These are phyloP conservation scores for Inga laurina DNA, from an alignment of 306 rosid genomes.

Conservation along the genomic window DNA sequence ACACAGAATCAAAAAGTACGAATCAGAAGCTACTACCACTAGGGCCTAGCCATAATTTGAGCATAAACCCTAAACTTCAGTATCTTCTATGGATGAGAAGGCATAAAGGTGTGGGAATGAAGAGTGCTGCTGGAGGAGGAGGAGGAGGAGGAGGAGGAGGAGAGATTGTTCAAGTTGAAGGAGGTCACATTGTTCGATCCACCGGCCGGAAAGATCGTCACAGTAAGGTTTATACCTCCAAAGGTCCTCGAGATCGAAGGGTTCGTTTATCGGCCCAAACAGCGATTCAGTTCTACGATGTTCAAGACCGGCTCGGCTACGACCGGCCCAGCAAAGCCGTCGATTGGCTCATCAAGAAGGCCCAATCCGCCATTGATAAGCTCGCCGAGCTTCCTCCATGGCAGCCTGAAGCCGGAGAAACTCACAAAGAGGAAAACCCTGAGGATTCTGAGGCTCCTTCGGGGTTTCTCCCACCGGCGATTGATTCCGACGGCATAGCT, in stretches of 20 bases:
- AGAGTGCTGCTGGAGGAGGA: constrained; percentile 36
- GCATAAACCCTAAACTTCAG: not conserved
- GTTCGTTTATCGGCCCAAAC: constrained; percentile 81
- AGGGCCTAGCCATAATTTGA: not conserved
- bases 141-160: constrained; percentile 34
- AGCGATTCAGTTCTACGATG: constrained; percentile 85
- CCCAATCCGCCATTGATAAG: constrained; percentile 68
- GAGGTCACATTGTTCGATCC: constrained; percentile 83
- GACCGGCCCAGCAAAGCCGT: constrained; percentile 88
- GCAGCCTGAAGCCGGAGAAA: constrained; percentile 35
- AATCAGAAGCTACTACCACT: not conserved
- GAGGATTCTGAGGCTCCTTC: constrained; percentile 34
- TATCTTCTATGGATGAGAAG: not conserved
- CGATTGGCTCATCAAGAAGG: constrained; percentile 91
- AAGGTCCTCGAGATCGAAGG: constrained; percentile 79
- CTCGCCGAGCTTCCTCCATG: constrained; percentile 76
- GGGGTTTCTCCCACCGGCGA: constrained; percentile 36
- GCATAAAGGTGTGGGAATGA: constrained; percentile 46
- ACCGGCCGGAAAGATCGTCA: constrained; percentile 71
- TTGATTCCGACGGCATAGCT: constrained; percentile 41
- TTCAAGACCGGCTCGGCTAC: constrained; percentile 84
- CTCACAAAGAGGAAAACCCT: constrained; percentile 23
- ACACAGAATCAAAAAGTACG: not conserved
- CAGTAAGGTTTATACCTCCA: constrained; percentile 77
- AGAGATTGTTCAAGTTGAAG: constrained; percentile 75